phyloP scores from a whole-genome alignment of 768 basidiomycete genomes.

The Russula dissimulans region DNA sequence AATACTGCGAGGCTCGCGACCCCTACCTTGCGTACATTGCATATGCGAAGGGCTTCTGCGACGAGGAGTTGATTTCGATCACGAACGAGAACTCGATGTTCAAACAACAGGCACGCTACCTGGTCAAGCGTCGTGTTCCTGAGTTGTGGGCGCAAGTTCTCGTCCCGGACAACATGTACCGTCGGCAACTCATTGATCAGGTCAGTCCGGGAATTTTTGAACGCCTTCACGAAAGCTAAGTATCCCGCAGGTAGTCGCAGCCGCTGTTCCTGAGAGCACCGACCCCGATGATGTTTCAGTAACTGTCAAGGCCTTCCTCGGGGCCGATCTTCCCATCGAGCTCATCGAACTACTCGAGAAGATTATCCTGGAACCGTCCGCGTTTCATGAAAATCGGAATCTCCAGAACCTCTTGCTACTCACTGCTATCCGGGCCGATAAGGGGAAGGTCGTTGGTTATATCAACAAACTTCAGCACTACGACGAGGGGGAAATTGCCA shows the following conservation, averaged over 20 bases:
- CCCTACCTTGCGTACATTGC: slow-evolving; percentile 98
- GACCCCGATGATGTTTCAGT: slow-evolving; percentile 98
- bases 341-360: slow-evolving; percentile 97
- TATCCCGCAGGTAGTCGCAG: slow-evolving; percentile 66
- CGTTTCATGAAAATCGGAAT: slow-evolving; percentile 96
- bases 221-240: neutral
- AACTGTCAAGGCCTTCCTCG: slow-evolving; percentile 97
- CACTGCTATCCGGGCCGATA: slow-evolving; percentile 95
- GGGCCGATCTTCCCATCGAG: slow-evolving; percentile 93
- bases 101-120: slow-evolving; percentile 97
- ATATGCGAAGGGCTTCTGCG: slow-evolving; percentile 98
- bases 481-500: slow-evolving; percentile 88
- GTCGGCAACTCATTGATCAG: slow-evolving; percentile 90
- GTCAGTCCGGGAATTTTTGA: slow-evolving; percentile 27
- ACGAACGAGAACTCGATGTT: slow-evolving; percentile 99
- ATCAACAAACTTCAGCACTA: slow-evolving; percentile 97
- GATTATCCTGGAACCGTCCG: slow-evolving; percentile 94
- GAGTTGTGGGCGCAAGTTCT: slow-evolving; percentile 98
- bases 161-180: slow-evolving; percentile 78
- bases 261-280: slow-evolving; percentile 92
- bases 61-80: slow-evolving; percentile 92
- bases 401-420: slow-evolving; percentile 91
- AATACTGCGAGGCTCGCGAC: slow-evolving; percentile 98
- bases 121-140: slow-evolving; percentile 89
- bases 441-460: slow-evolving; percentile 96